A percentile compares a stretch with the other conserved stretches of the same genome.
These are phyloP conservation scores for Rutstroemia sp. DNA, from an alignment of 2,329 filamentous ascomycete species.

Conservation along the genomic window DNA sequence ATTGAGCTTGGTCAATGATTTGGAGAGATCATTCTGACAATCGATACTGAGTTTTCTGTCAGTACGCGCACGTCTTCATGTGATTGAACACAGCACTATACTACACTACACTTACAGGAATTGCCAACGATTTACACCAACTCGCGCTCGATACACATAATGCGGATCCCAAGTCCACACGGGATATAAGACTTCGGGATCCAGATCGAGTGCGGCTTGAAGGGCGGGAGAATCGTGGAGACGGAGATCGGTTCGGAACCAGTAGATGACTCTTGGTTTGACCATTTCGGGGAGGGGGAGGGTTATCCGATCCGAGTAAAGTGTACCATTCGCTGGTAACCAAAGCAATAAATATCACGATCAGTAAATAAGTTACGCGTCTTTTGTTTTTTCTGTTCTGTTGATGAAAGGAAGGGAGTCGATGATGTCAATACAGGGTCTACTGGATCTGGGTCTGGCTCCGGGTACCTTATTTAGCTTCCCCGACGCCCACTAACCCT, in stretches of 20 bases:
- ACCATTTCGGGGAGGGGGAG: constrained; percentile 9
- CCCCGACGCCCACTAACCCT: no score
- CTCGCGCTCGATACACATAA: constrained; percentile 66
- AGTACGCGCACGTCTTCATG: neutral
- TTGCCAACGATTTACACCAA: constrained; percentile 67
- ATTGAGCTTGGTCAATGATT: constrained; percentile 62
- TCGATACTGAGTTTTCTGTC: constrained; percentile 45
- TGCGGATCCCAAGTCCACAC: constrained; percentile 78
- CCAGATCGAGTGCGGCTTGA: constrained; percentile 61
- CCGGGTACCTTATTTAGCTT: no score
- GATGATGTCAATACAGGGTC: no score
- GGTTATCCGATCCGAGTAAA: no score
- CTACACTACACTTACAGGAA: constrained; percentile 44
- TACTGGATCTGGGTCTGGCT: no score
- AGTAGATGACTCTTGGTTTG: constrained; percentile 58
- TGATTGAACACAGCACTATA: neutral
- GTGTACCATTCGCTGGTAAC: no score
- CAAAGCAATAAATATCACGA: no score
- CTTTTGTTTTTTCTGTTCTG: no score
- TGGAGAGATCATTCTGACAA: constrained; percentile 64
- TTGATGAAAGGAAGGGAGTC: no score
- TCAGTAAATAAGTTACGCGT: no score
- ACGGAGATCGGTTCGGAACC: constrained; percentile 72
- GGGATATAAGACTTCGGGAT: constrained; percentile 62
- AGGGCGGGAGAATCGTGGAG: constrained; percentile 72